A percentile compares a stretch with the other conserved stretches of the same genome.
These are phyloP conservation scores for Diaporthe aspalathi DNA, from an alignment of 2,329 filamentous ascomycete genomes.

Conservation along the genomic window DNA sequence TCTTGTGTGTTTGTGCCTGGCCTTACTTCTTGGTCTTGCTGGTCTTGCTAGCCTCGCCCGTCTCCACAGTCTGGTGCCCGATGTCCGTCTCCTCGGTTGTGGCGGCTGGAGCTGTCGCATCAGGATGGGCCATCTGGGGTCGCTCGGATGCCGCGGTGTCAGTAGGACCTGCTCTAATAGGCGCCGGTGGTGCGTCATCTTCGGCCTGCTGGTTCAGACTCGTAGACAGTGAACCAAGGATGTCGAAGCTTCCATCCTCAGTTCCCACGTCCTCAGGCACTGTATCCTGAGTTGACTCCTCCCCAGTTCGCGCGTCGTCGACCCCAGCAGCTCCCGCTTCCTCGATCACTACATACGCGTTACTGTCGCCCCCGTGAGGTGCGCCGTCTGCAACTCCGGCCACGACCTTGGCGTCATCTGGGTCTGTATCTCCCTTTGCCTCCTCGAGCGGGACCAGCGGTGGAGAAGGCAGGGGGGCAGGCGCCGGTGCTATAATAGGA, in stretches of 20 bases:
- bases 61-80: not conserved
- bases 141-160: not conserved
- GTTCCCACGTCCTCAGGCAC: not conserved
- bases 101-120: not conserved
- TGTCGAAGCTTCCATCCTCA: constrained; percentile 35
- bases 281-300: not conserved
- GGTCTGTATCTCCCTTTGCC: not conserved
- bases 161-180: not conserved
- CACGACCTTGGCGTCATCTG: not conserved
- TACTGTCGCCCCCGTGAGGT: not conserved
- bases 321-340: constrained; percentile 42
- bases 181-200: constrained; percentile 33
- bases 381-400: not conserved
- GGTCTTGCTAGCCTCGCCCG: not conserved
- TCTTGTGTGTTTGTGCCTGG: not conserved
- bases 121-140: not conserved
- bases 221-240: constrained; percentile 36
- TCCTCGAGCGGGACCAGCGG: constrained; percentile 23
- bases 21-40: not conserved
- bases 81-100: not conserved
- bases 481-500: not conserved
- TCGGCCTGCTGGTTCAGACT: constrained; percentile 35
- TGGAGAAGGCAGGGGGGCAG: not conserved
- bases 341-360: constrained; percentile 48
- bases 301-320: not conserved